Evolutionary conservation across 2,329 filamentous ascomycete species (phyloP), one percentile per base, ranked within the genome.

Genomic region (Trichoderma cornu-damae): DNA sequence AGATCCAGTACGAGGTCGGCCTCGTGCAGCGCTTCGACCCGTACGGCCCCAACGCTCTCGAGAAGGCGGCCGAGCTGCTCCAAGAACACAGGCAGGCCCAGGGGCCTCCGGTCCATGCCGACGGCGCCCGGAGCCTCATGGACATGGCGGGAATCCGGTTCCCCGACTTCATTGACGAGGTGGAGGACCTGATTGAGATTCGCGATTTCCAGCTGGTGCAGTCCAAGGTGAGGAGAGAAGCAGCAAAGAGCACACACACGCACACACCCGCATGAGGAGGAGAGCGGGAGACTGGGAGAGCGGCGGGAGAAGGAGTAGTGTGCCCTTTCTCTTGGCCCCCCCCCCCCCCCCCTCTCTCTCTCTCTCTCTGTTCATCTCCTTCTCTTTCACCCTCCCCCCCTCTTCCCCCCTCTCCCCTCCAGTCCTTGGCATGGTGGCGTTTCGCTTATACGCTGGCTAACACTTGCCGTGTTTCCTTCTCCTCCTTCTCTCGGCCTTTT

Each of bases 1-100:
- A 90, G 63, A 84, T 96, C n/a, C 92, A 96, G 73, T 86, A 90
- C 62, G 92, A 96, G 71, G 91, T 92, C 74, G 89, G 83, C 59
- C 80, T 96, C 44, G 90, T 96, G 63, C 86, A 90, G 70, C 86
- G 89, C 64, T 89, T 94, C 52, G 88, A 96, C 67, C 88, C 89
- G 1, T 95, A 96, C 70, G 78, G 80, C 52, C 79, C 85, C 60
- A 82, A 84, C 60, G 84, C 89, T 48, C 79, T 96, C 46, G 86
- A 90, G 61, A 83, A 88, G 57, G 84, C 91, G 61, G 78, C 80
- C 51, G 82, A 85, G 63, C 73, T 87, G 66, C 82, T 83, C 59
- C 76, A 79, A 61, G 76, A 80, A 58, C 78, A 82, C 57, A 74
- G 76, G 35, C 77, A 79, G 51, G 77, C 77, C 9, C 70, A 75